Conservation (phyloP, 78 protist genomes). For the slime mould (Dictyostelium discoideum) region DNA sequence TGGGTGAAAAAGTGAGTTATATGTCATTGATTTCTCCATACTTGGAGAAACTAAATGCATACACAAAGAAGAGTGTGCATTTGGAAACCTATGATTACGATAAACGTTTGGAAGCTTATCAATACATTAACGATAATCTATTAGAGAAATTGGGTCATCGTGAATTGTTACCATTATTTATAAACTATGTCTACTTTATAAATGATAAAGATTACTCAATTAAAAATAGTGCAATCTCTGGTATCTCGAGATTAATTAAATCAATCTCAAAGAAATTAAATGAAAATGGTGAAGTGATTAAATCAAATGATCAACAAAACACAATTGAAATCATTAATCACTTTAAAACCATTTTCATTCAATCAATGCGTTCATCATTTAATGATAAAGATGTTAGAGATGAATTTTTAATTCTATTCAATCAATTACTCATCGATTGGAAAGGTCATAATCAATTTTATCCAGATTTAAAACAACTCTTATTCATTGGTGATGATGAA, state of each 20-base stretch:
- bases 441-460: constrained; percentile 9
- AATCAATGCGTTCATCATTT: not conserved
- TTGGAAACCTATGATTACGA: constrained; percentile 69
- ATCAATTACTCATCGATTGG: not conserved
- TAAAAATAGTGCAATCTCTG: constrained; percentile 3
- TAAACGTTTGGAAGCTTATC: constrained; percentile 20
- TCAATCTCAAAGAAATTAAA: not conserved
- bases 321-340: not conserved
- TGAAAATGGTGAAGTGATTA: not conserved
- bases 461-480: constrained; percentile 19
- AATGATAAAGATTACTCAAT: constrained; percentile 48
- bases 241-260: constrained; percentile 38
- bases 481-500: not conserved
- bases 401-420: not conserved
- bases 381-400: constrained; percentile 34
- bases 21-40: constrained; percentile 2
- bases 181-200: constrained; percentile 10
- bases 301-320: not conserved
- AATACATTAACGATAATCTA: constrained; percentile 1
- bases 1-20: constrained; percentile 39
- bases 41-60: constrained; percentile 27
- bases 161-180: constrained; percentile 17
- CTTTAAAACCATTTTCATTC: not conserved
- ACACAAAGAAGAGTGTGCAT: not conserved
- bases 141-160: not conserved